A percentile compares a stretch with the other conserved stretches of the same genome.
Conservation (phyloP, 306 rosid genomes). For the Acacia confusa region DNA sequence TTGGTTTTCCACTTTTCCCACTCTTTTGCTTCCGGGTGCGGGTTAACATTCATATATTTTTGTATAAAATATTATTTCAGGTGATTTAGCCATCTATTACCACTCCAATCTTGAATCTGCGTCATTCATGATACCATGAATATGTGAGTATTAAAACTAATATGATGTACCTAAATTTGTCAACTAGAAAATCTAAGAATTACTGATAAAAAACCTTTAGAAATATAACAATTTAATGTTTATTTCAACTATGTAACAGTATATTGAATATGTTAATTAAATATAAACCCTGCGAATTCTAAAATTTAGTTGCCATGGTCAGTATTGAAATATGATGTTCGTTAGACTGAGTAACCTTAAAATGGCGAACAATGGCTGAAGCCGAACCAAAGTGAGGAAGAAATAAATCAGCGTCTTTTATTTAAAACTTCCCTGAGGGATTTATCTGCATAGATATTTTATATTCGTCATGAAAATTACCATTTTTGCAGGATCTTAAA, state of each 20-base stretch:
- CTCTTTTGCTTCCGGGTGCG: constrained; percentile 15
- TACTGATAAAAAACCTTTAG: background rate
- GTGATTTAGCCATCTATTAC: constrained; percentile 28
- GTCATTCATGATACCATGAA: background rate
- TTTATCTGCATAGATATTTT: too few species aligned
- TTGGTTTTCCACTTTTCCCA: constrained; percentile 12
- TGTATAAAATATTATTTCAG: constrained; percentile 32
- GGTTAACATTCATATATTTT: constrained; percentile 21
- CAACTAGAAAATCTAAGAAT: background rate
- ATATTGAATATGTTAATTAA: too few species aligned
- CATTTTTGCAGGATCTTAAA: too few species aligned
- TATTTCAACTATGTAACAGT: background rate
- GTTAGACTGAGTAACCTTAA: background rate
- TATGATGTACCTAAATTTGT: background rate
- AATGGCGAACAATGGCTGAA: too few species aligned
- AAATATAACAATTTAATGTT: background rate
- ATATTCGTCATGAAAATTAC: too few species aligned
- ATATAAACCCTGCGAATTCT: too few species aligned
- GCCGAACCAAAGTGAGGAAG: too few species aligned
- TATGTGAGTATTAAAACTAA: background rate
- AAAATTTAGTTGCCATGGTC: too few species aligned
- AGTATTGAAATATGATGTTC: too few species aligned
- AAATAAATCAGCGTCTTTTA: too few species aligned
- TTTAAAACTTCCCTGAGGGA: too few species aligned
- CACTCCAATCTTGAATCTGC: background rate